Evolutionary conservation across 164 flowering plant genomes (phyloP), one percentile per base, ranked within the genome.

Genomic region (Euptelea pleiosperma): DNA sequence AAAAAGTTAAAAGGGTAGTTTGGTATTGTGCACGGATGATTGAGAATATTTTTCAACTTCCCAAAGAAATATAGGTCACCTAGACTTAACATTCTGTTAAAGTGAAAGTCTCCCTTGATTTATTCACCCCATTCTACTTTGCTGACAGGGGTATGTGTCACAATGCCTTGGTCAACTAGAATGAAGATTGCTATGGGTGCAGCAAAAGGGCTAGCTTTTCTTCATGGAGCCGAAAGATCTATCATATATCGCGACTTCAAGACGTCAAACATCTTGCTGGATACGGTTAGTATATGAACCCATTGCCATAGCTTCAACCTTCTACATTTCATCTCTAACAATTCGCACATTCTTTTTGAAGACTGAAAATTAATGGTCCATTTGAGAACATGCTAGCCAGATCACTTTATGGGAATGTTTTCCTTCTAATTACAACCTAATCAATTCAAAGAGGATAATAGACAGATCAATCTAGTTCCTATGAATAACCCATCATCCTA

Each of bases 161-260:
- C 81, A 43, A 69, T 92, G 63, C 79, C 91, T 40, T 92, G 96
- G 98, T 65, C 91, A 21, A 81, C 68, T 59, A 78, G 98, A 64
- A 76, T 92, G 83, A 92, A 87, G 79, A 84, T 92, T 69, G 95
- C 95, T 43, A 73, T 85, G 61, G 89, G 80, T 79, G 95, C 95
- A 28, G 96, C 98, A 21, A 86, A 74, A 71, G 96, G 96, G 70
- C 96, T 91, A 61, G 95, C 96, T 63, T 86, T 81, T 73, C 95
- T 92, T 74, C 98, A 92, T 76, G 86, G 77, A 61, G 89, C 87
- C 26, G 89, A 89, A 67, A 77, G 85, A 46, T 70, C 91, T 34
- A 73, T 89, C 55, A 92, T 92, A 39, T 92, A 89, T 65, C 89
- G 96, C 40, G 98, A 91, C 63, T 85, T 91, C 72, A 91, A 91